Percentiles rank a stretch among this genome's conserved stretches.
Evolutionary conservation across 345 rosid genomes (phyloP).

Genomic region (Linum lewisii): DNA sequence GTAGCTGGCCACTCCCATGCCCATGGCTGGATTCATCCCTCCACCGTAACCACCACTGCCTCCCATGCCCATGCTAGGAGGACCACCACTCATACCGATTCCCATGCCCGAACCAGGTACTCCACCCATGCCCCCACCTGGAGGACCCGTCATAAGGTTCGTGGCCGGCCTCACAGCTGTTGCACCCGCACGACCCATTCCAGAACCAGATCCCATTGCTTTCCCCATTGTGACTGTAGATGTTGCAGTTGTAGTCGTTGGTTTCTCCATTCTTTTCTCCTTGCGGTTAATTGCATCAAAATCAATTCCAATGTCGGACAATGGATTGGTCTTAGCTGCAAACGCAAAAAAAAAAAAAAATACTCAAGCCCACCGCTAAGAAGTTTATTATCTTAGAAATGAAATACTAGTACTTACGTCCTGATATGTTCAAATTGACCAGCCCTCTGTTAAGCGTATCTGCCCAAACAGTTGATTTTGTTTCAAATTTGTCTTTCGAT

Average conservation of each 20-base stretch:
- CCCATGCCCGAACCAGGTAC: slow-evolving; percentile 26
- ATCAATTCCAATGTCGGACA: slow-evolving; percentile 87
- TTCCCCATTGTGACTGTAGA: slow-evolving; percentile 89
- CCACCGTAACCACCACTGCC: neutral
- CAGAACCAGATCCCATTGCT: slow-evolving; percentile 98
- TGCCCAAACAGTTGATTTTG: slow-evolving; percentile 88
- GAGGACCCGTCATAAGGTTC: slow-evolving; percentile 47
- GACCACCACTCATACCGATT: slow-evolving; percentile 10
- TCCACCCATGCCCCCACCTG: slow-evolving; percentile 21
- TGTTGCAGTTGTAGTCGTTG: slow-evolving; percentile 39
- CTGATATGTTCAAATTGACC: slow-evolving; percentile 89
- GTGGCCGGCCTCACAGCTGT: slow-evolving; percentile 39
- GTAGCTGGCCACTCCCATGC: slow-evolving; percentile 15
- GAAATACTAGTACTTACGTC: slow-evolving; percentile 48
- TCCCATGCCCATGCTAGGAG: neutral
- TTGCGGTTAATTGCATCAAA: slow-evolving; percentile 83
- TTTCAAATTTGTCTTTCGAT: slow-evolving; percentile 77
- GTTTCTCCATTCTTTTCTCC: slow-evolving; percentile 83
- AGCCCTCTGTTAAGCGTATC: slow-evolving; percentile 92
- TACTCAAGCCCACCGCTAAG: neutral
- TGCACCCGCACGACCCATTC: slow-evolving; percentile 81
- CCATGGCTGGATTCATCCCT: neutral
- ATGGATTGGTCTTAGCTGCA: slow-evolving; percentile 88
- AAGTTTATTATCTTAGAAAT: neutral
- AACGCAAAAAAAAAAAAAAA: neutral